Conservation (phyloP, 139 green algal genomes). For the Coelastrella sp. region DNA sequence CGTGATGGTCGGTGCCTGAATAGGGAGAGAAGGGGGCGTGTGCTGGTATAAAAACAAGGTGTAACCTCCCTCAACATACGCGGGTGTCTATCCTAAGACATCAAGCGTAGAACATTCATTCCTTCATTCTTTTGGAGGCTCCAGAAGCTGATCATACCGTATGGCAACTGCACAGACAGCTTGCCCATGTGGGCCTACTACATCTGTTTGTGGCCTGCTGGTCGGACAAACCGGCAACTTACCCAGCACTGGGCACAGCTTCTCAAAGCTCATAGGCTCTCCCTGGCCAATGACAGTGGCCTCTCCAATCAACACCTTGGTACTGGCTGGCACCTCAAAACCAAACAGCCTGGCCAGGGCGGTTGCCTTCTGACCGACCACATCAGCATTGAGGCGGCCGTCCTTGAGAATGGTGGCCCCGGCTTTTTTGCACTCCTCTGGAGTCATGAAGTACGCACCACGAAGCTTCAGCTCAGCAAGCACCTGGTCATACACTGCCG, state of each 20-base stretch:
- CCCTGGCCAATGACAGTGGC: conserved; percentile 55
- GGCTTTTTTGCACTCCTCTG: conserved; percentile 66
- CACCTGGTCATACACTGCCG: conserved; percentile 66
- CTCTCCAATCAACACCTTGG: conserved; percentile 70
- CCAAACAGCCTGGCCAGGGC: conserved; percentile 74
- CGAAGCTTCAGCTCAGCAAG: conserved; percentile 59
- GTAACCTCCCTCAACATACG: too few relatives aligned
- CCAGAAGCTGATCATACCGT: background rate
- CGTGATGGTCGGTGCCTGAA: too few relatives aligned
- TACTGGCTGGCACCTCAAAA: conserved; percentile 61
- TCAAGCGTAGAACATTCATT: too few relatives aligned
- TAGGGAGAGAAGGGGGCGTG: too few relatives aligned
- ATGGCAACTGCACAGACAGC: background rate
- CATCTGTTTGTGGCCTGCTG: background rate
- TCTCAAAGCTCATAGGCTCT: conserved; percentile 76
- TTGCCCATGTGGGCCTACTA: background rate
- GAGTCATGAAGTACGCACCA: conserved; percentile 72
- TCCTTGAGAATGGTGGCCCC: conserved; percentile 67
- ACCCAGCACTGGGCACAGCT: conserved; percentile 78
- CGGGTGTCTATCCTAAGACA: too few relatives aligned
- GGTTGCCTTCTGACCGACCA: conserved; percentile 72
- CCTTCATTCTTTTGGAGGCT: too few relatives aligned
- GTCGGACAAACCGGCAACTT: background rate
- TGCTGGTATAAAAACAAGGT: too few relatives aligned
- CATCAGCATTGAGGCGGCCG: conserved; percentile 67